phyloP scores from a whole-genome alignment of 2,329 filamentous ascomycete genomes.

The Phyllosticta citrichinensis region DNA sequence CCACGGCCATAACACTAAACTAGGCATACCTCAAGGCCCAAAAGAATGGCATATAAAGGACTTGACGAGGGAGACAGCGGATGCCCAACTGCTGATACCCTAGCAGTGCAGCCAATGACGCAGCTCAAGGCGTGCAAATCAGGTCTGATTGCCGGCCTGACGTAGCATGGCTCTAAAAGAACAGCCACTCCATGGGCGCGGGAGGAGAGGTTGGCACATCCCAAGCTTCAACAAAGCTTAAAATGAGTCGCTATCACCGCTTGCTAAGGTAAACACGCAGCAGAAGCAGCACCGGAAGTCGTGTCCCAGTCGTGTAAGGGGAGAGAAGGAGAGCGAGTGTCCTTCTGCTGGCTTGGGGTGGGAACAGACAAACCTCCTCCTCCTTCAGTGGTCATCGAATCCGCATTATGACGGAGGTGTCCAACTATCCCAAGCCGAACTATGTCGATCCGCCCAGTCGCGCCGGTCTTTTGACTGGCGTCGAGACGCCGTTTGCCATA shows the following conservation, averaged over 20 bases:
- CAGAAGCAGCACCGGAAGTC: neutral
- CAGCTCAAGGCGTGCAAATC: neutral
- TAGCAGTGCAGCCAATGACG: neutral
- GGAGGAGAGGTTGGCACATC: neutral
- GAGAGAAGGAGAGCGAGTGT: neutral
- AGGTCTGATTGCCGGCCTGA: neutral
- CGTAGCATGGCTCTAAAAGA: neutral
- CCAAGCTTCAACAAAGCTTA: neutral
- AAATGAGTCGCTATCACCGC: neutral
- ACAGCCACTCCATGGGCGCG: neutral
- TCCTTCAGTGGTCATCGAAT: neutral
- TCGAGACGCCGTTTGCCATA: slow-evolving; percentile 8
- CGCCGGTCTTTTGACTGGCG: neutral
- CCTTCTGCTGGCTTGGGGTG: neutral
- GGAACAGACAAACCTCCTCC: neutral
- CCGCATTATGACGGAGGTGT: neutral
- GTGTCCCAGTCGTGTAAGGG: neutral
- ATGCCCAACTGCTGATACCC: neutral
- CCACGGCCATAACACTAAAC: neutral
- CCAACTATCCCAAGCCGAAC: slow-evolving; percentile 4
- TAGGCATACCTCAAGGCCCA: neutral
- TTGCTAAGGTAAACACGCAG: neutral
- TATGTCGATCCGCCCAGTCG: slow-evolving; percentile 8
- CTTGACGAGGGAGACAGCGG: neutral
- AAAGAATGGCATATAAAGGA: neutral